Conservation (phyloP, 768 basidiomycete genomes). For the Tricholoma bakamatsutake region DNA sequence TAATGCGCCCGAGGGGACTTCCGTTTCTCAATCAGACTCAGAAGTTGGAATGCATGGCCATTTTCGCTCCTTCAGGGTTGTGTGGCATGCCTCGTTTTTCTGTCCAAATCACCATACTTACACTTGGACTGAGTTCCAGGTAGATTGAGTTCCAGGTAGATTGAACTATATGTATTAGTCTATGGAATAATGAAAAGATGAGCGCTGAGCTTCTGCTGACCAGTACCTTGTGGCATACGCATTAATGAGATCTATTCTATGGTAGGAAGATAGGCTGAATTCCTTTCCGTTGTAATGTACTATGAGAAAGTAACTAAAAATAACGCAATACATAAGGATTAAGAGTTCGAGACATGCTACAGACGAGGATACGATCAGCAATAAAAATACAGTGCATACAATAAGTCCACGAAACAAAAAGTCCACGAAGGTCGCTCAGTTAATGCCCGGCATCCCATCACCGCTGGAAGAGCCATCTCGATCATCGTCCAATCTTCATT, state of each 20-base stretch:
- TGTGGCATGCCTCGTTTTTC: background rate
- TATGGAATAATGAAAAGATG: background rate
- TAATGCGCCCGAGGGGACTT: background rate
- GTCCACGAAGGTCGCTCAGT: conserved; percentile 5
- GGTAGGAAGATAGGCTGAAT: background rate
- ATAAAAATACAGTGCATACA: background rate
- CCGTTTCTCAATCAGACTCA: background rate
- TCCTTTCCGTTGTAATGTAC: no score
- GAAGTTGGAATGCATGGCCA: background rate
- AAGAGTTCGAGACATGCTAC: background rate
- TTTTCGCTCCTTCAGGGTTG: background rate
- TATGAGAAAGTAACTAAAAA: background rate
- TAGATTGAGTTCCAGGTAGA: no score
- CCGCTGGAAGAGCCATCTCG: conserved; percentile 56
- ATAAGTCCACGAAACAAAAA: background rate
- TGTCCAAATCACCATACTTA: no score
- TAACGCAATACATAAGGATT: background rate
- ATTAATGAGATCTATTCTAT: background rate
- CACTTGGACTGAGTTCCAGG: no score
- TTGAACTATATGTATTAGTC: no score
- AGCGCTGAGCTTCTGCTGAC: no score
- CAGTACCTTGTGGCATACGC: background rate
- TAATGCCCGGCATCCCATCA: conserved; percentile 42
- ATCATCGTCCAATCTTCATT: conserved; percentile 59
- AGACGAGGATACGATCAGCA: background rate